Evolutionary conservation across 805 yeast species (phyloP).

Genomic region (Debaryomyces prosopidis): DNA sequence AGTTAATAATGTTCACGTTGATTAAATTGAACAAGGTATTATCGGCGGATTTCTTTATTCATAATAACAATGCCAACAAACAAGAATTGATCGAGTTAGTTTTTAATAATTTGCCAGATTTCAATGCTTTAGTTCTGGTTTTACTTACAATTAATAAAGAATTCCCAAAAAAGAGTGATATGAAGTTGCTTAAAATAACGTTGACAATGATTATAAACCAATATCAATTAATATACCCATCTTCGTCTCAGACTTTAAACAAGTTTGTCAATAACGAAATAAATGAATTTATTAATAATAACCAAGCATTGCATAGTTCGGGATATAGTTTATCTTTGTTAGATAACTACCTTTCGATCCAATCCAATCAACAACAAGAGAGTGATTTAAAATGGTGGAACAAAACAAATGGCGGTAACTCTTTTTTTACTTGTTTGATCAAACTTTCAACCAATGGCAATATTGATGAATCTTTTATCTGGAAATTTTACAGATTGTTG

Average conservation of each 20-base stretch:
- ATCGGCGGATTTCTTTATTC: not conserved
- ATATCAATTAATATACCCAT: conserved; percentile 36
- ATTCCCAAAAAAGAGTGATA: conserved; percentile 18
- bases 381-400: conserved; percentile 80
- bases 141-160: conserved; percentile 40
- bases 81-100: conserved; percentile 29
- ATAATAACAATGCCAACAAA: conserved; percentile 13
- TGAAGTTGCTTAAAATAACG: conserved; percentile 50
- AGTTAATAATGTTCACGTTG: conserved; percentile 54
- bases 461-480: conserved; percentile 22
- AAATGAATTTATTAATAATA: conserved; percentile 13
- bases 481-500: conserved; percentile 52
- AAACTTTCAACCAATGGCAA: conserved; percentile 35
- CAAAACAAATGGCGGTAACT: conserved; percentile 40
- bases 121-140: conserved; percentile 42
- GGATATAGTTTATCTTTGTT: conserved; percentile 60
- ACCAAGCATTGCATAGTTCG: conserved; percentile 17
- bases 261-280: conserved; percentile 18
- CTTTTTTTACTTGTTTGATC: conserved; percentile 68
- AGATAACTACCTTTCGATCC: conserved; percentile 54
- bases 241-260: conserved; percentile 19
- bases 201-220: conserved; percentile 44
- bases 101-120: conserved; percentile 48
- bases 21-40: conserved; percentile 51
- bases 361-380: conserved; percentile 49